Evolutionary conservation across 257 asterid genomes (phyloP).

Genomic region (Orobanche coerulescens): DNA sequence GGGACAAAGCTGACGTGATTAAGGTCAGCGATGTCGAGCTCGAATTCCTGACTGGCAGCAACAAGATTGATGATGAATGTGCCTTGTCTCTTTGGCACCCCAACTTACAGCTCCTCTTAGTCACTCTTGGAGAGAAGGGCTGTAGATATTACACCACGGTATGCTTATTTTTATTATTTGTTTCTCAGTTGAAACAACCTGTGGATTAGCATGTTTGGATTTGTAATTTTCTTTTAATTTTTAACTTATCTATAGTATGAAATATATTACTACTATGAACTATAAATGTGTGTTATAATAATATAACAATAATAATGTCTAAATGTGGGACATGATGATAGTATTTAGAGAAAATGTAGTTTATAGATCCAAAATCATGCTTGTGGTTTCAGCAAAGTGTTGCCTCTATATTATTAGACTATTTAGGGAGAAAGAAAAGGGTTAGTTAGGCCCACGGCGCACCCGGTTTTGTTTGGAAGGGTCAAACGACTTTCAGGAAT

Average conservation of each 20-base stretch:
- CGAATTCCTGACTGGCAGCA: constrained; percentile 74
- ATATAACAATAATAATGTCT: background rate
- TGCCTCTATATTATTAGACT: no score
- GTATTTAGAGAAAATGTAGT: background rate
- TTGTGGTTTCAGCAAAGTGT: no score
- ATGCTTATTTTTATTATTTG: background rate
- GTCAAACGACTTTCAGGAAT: no score
- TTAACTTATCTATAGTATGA: no score
- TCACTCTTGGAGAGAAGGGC: constrained; percentile 89
- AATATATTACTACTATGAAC: no score
- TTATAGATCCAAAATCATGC: constrained; percentile 10
- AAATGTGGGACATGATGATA: background rate
- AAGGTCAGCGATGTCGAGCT: constrained; percentile 91
- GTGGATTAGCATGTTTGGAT: no score
- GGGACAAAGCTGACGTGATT: constrained; percentile 81
- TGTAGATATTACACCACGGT: constrained; percentile 86
- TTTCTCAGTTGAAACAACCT: constrained; percentile 5
- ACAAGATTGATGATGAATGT: constrained; percentile 68
- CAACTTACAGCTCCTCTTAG: constrained; percentile 72
- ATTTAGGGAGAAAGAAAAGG: no score
- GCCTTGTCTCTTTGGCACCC: constrained; percentile 90
- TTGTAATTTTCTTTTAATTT: no score
- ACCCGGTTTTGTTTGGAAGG: constrained; percentile 22
- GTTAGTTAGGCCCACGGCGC: constrained; percentile 11
- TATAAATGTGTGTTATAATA: no score